Percentiles rank a stretch among this genome's conserved stretches.
Conservation (phyloP, 768 basidiomycete genomes). For the Omphalotus guepiniiformis region DNA sequence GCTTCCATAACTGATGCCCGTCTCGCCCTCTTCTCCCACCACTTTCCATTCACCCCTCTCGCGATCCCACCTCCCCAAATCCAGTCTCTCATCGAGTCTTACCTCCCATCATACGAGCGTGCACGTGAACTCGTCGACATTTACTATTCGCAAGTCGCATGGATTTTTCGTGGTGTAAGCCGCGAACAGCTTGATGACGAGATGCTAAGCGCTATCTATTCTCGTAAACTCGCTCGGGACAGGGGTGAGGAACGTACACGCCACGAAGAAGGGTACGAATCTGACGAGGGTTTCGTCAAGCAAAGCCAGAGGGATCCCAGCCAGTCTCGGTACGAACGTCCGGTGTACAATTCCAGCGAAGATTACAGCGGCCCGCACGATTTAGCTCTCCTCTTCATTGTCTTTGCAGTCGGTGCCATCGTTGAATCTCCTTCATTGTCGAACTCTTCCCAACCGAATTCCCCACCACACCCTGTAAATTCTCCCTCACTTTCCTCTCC, state of each 20-base stretch:
- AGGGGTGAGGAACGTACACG: slow-evolving; percentile 14
- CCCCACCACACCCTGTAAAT: background rate
- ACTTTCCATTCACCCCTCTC: slow-evolving; percentile 63
- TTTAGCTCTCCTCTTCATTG: slow-evolving; percentile 42
- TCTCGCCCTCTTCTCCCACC: slow-evolving; percentile 39
- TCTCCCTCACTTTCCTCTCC: background rate
- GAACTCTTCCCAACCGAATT: background rate
- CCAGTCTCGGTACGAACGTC: background rate
- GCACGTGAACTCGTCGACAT: slow-evolving; percentile 40
- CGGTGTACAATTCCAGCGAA: no score
- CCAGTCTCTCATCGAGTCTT: slow-evolving; percentile 44
- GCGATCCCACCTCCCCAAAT: slow-evolving; percentile 39
- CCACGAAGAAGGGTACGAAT: slow-evolving; percentile 19
- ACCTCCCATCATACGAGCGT: slow-evolving; percentile 51
- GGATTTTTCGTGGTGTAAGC: slow-evolving; percentile 49
- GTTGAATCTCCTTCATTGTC: slow-evolving; percentile 30
- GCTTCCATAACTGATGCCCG: slow-evolving; percentile 2
- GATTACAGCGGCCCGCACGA: slow-evolving; percentile 44
- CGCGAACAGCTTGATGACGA: slow-evolving; percentile 41
- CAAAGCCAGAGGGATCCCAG: background rate
- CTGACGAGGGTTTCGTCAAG: slow-evolving; percentile 5
- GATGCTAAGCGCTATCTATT: slow-evolving; percentile 38
- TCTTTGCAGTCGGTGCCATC: slow-evolving; percentile 53
- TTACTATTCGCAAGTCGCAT: slow-evolving; percentile 45
- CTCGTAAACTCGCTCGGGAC: slow-evolving; percentile 12